phyloP scores from a whole-genome alignment of 2,329 filamentous ascomycete genomes.

The Helotiales sp. region DNA sequence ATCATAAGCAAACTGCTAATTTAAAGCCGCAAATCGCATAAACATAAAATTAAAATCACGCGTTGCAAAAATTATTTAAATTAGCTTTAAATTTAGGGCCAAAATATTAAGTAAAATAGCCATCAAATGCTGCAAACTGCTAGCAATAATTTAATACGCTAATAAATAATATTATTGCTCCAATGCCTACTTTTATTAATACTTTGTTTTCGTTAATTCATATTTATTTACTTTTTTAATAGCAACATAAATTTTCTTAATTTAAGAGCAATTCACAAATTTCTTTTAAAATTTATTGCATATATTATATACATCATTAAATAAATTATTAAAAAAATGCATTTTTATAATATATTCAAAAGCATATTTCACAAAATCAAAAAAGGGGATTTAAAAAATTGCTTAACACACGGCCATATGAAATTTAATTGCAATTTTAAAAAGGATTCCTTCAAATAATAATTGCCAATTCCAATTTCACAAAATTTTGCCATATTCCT shows the following conservation, averaged over 20 bases:
- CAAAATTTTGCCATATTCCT: conserved; percentile 6
- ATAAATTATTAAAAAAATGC: conserved; percentile 17
- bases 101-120: conserved; percentile 15
- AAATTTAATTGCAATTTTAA: conserved; percentile 27
- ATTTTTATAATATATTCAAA: conserved; percentile 26
- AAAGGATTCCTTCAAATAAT: conserved; percentile 18
- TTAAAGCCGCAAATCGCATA: not conserved
- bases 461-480: conserved; percentile 29
- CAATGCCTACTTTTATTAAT: conserved; percentile 23
- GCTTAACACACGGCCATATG: conserved; percentile 26
- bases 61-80: conserved; percentile 17
- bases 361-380: conserved; percentile 30
- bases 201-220: conserved; percentile 3
- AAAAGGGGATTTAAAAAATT: conserved; percentile 24
- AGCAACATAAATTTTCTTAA: conserved; percentile 21
- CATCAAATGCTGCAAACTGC: conserved; percentile 21
- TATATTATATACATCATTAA: conserved; percentile 26
- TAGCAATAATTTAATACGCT: conserved; percentile 29
- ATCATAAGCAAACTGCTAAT: not conserved
- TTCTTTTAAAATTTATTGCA: conserved; percentile 19
- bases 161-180: conserved; percentile 19
- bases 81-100: conserved; percentile 17
- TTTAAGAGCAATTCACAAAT: conserved; percentile 19
- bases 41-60: conserved; percentile 46
- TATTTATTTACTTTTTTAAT: conserved; percentile 26